A percentile compares a stretch with the other conserved stretches of the same genome.
These are phyloP conservation scores for Spinacia oleracea DNA, from an alignment of 179 eudicot genomes.

Conservation along the genomic window DNA sequence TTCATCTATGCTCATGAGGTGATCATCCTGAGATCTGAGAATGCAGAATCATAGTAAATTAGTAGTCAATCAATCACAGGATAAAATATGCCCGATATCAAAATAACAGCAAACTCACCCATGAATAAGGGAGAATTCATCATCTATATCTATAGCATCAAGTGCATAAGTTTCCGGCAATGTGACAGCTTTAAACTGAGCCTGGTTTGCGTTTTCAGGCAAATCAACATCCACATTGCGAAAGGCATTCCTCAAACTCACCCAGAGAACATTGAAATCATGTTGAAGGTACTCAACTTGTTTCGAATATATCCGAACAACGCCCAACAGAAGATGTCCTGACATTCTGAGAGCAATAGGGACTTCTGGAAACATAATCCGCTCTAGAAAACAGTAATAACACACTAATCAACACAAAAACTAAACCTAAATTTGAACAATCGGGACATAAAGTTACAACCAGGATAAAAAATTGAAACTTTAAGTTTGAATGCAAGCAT, in stretches of 20 bases:
- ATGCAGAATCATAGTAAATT: not conserved
- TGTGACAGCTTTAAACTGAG: conserved; percentile 70
- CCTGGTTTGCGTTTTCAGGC: conserved; percentile 78
- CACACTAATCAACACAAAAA: not conserved
- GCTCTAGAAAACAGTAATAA: conserved; percentile 40
- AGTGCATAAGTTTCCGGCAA: conserved; percentile 79
- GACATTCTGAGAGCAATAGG: conserved; percentile 92
- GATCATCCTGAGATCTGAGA: conserved; percentile 54
- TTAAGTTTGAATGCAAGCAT: too few relatives aligned
- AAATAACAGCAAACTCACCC: conserved; percentile 32
- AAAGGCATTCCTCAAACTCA: conserved; percentile 55
- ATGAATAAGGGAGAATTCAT: conserved; percentile 23
- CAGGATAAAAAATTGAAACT: too few relatives aligned
- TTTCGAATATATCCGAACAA: conserved; percentile 62
- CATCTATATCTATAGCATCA: conserved; percentile 58
- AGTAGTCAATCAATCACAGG: not conserved
- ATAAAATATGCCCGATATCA: not conserved
- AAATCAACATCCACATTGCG: conserved; percentile 53
- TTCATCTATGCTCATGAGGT: conserved; percentile 57
- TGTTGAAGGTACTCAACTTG: conserved; percentile 77
- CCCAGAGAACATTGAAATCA: conserved; percentile 59
- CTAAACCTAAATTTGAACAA: not conserved
- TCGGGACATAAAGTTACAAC: too few relatives aligned
- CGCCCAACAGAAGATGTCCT: conserved; percentile 84
- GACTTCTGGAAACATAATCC: conserved; percentile 79